Conservation (phyloP, 306 rosid species). For the Glycine tomentella region DNA sequence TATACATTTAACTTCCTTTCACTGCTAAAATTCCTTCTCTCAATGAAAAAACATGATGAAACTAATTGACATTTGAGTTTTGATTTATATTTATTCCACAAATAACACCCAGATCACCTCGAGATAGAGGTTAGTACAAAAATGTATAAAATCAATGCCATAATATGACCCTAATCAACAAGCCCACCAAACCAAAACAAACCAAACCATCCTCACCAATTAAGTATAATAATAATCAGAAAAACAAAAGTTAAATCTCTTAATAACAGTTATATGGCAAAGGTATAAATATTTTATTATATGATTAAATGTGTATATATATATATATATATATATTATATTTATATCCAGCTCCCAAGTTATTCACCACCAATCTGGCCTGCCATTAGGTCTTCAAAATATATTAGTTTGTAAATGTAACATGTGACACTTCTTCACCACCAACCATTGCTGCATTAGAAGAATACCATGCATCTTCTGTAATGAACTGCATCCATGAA, state of each 20-base stretch:
- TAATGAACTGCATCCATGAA: slow-evolving; percentile 97
- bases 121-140: slow-evolving; percentile 57
- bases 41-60: slow-evolving; percentile 26
- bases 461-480: slow-evolving; percentile 92
- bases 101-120: slow-evolving; percentile 61
- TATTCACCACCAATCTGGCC: slow-evolving; percentile 67
- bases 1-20: slow-evolving; percentile 8
- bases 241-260: slow-evolving; percentile 43
- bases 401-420: slow-evolving; percentile 72
- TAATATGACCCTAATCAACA: slow-evolving; percentile 55
- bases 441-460: slow-evolving; percentile 57
- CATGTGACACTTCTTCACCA: slow-evolving; percentile 69
- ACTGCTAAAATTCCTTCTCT: slow-evolving; percentile 24
- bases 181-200: slow-evolving; percentile 63
- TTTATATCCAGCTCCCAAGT: slow-evolving; percentile 53
- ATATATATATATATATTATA: neutral
- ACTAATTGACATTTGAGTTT: slow-evolving; percentile 39
- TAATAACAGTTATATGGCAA: slow-evolving; percentile 51
- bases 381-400: slow-evolving; percentile 40
- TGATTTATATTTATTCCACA: slow-evolving; percentile 52
- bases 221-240: slow-evolving; percentile 49
- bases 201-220: slow-evolving; percentile 56
- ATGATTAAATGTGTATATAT: slow-evolving; percentile 26
- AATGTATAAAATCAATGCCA: slow-evolving; percentile 55
- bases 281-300: slow-evolving; percentile 42